Evolutionary conservation across 495 filamentous ascomycete species (phyloP).

Genomic region (Trichoderma orchidacearum): DNA sequence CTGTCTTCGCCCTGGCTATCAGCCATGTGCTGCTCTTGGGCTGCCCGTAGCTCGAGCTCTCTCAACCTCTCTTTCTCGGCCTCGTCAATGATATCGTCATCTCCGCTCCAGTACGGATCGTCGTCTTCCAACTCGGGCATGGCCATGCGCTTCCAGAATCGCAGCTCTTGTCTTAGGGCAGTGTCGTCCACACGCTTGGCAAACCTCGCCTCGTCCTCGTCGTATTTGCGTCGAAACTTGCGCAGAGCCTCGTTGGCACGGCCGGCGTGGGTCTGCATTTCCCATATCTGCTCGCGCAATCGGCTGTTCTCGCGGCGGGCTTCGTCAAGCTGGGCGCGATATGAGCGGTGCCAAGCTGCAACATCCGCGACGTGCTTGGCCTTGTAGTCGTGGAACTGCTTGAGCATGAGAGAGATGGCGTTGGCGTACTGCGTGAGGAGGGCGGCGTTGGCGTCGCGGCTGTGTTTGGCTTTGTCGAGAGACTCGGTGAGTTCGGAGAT

Average conservation of each 20-base stretch:
- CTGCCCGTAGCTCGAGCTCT: conserved; percentile 20
- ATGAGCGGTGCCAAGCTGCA: conserved; percentile 40
- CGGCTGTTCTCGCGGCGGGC: conserved; percentile 40
- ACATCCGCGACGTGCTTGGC: conserved; percentile 35
- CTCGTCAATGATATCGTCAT: conserved; percentile 39
- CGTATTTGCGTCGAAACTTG: conserved; percentile 29
- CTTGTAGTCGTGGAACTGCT: conserved; percentile 38
- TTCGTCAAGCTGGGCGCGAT: conserved; percentile 40
- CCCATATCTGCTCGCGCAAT: conserved; percentile 42
- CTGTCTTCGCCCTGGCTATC: conserved; percentile 12
- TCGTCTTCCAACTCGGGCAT: conserved; percentile 35
- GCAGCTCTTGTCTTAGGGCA: conserved; percentile 30
- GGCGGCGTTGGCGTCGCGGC: conserved; percentile 36
- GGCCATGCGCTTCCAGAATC: conserved; percentile 43
- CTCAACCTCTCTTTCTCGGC: conserved; percentile 33
- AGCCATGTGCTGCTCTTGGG: conserved; percentile 22
- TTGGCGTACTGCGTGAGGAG: conserved; percentile 33
- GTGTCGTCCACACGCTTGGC: conserved; percentile 29
- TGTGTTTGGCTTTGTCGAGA: conserved; percentile 36
- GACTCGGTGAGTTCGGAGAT: conserved; percentile 37
- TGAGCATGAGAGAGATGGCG: conserved; percentile 31
- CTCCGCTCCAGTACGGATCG: conserved; percentile 38
- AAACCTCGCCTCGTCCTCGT: conserved; percentile 31
- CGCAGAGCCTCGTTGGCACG: conserved; percentile 34
- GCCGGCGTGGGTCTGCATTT: conserved; percentile 38